A percentile compares a stretch with the other conserved stretches of the same genome.
Evolutionary conservation across 73 alveolate genomes (phyloP).

Genomic region (Durusdinium trenchii): DNA sequence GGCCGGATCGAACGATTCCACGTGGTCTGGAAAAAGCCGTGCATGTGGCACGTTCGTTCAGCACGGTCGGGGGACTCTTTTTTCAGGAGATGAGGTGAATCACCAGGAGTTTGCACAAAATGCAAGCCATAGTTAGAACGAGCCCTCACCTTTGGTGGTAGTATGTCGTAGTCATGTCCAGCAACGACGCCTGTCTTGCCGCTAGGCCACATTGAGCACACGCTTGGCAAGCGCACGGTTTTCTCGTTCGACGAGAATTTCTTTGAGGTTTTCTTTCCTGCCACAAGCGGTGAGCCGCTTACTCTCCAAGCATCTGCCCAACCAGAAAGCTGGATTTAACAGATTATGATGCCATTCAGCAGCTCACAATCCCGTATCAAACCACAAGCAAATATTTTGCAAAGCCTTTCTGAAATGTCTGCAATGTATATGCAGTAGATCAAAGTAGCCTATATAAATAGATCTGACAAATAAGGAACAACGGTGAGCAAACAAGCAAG

Average conservation of each 20-base stretch:
- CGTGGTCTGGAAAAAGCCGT: no score
- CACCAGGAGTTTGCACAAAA: neutral
- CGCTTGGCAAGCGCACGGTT: slow-evolving; percentile 64
- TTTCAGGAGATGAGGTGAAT: neutral
- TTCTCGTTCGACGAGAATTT: slow-evolving; percentile 22
- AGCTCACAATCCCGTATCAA: no score
- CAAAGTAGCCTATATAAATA: no score
- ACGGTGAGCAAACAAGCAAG: no score
- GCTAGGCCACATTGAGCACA: slow-evolving; percentile 8
- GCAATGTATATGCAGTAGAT: no score
- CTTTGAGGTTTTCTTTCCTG: slow-evolving; percentile 67
- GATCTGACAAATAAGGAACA: no score
- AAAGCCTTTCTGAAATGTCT: no score
- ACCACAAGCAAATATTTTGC: no score
- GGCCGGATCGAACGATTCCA: no score
- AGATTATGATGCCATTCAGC: no score
- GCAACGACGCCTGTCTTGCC: neutral
- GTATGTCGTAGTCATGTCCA: neutral
- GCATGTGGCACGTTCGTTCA: neutral
- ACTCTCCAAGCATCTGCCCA: no score
- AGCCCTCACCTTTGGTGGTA: neutral
- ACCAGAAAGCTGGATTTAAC: neutral
- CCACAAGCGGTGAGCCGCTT: no score
- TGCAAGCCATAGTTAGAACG: neutral
- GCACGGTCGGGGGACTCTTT: neutral